Conservation (phyloP, 345 rosid species). For the Aquilaria malaccensis region DNA sequence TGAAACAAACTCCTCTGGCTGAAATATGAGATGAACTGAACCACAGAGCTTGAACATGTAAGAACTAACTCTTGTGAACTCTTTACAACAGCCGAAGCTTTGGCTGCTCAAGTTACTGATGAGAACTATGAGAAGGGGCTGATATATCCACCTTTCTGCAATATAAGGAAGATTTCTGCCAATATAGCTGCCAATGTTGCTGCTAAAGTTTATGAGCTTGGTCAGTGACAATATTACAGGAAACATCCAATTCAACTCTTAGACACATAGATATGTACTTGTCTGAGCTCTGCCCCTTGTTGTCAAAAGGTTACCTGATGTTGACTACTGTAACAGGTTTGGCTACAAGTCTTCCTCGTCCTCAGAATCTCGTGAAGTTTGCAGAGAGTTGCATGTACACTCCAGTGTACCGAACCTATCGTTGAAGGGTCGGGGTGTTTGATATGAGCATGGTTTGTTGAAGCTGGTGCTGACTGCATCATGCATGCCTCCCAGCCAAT, state of each 20-base stretch:
- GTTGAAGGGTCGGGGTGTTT: constrained; percentile 22
- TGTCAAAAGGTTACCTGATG: background rate
- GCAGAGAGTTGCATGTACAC: constrained; percentile 98
- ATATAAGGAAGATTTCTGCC: constrained; percentile 84
- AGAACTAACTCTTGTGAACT: constrained; percentile 10
- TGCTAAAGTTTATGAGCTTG: constrained; percentile 87
- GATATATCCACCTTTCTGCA: constrained; percentile 80
- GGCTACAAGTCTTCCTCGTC: constrained; percentile 87
- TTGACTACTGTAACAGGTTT: constrained; percentile 33
- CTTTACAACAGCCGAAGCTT: constrained; percentile 58
- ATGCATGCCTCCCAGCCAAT: no score
- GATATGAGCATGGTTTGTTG: background rate
- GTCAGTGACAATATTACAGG: constrained; percentile 22
- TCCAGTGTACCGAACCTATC: constrained; percentile 62
- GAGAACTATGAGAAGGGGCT: constrained; percentile 73
- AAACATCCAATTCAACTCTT: background rate
- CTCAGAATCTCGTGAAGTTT: constrained; percentile 57
- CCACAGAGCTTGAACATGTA: background rate
- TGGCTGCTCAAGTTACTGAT: constrained; percentile 70
- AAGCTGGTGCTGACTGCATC: background rate
- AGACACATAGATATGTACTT: background rate
- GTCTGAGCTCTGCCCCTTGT: background rate
- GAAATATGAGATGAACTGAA: background rate
- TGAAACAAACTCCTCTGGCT: background rate
- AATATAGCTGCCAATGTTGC: constrained; percentile 92